Evolutionary conservation across 352 stramenopile genomes (phyloP).

Genomic region (Phytophthora hibernalis): DNA sequence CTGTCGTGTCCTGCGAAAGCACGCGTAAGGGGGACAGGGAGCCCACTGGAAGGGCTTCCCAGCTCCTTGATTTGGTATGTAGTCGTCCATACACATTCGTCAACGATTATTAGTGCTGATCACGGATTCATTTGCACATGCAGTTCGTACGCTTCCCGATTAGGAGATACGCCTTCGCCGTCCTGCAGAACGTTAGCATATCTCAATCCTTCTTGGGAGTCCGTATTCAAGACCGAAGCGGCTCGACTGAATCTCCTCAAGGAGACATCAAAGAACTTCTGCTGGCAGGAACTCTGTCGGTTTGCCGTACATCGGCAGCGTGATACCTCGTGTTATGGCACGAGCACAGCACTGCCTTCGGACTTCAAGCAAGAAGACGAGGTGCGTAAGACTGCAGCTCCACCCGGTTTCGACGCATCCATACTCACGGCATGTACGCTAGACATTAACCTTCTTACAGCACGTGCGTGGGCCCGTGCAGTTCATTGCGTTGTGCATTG

Average conservation of each 20-base stretch:
- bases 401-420: not conserved
- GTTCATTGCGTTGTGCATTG: slow-evolving; percentile 41
- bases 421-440: not conserved
- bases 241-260: slow-evolving; percentile 13
- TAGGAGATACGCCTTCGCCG: slow-evolving; percentile 35
- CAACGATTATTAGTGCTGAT: not conserved
- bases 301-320: slow-evolving; percentile 38
- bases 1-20: slow-evolving; percentile 24
- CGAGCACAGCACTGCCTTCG: not conserved
- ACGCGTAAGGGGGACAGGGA: not conserved
- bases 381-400: slow-evolving; percentile 16
- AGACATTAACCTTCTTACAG: slow-evolving; percentile 48
- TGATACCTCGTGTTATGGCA: not conserved
- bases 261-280: slow-evolving; percentile 21
- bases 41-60: slow-evolving; percentile 19
- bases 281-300: slow-evolving; percentile 38
- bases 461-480: slow-evolving; percentile 39
- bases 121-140: not conserved
- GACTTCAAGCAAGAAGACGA: slow-evolving; percentile 59
- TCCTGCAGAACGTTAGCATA: slow-evolving; percentile 45
- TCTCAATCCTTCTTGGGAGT: slow-evolving; percentile 38
- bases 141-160: slow-evolving; percentile 44
- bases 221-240: slow-evolving; percentile 7
- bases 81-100: not conserved
- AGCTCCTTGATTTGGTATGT: slow-evolving; percentile 39